A percentile compares a stretch with the other conserved stretches of the same genome.
Conservation (phyloP, 192 early-diverging fungal species). For the Obelidium mucronatum region DNA sequence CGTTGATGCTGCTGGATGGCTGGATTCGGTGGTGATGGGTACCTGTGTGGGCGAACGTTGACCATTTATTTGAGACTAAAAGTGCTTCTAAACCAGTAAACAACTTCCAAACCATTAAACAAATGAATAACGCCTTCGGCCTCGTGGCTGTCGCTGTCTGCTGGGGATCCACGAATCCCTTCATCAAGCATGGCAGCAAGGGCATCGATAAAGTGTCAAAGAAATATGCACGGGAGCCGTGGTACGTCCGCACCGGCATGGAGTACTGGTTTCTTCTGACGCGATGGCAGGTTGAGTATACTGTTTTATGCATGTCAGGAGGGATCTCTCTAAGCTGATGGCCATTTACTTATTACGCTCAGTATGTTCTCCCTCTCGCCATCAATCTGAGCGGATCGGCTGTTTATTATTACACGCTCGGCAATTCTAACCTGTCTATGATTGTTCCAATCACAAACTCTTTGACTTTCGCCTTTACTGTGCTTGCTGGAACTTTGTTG, state of each 20-base stretch:
- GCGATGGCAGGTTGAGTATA: conserved; percentile 85
- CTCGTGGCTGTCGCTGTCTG: conserved; percentile 78
- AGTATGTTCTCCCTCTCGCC: conserved; percentile 85
- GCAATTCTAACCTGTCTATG: conserved; percentile 84
- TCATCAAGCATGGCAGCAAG: conserved; percentile 84
- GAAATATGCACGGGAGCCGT: conserved; percentile 17
- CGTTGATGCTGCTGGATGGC: too few species aligned
- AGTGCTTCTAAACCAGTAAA: too few species aligned
- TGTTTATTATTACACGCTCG: conserved; percentile 93
- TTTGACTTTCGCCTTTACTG: conserved; percentile 86
- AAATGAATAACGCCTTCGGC: conserved; percentile 35
- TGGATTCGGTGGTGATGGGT: too few species aligned
- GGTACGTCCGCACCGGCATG: conserved; percentile 64
- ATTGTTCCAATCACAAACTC: conserved; percentile 94
- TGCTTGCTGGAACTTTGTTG: conserved; percentile 76
- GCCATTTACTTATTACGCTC: too few species aligned
- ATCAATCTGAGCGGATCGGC: conserved; percentile 92
- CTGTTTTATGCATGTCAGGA: too few species aligned
- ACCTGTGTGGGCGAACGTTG: too few species aligned
- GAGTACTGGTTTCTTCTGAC: conserved; percentile 82
- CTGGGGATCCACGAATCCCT: conserved; percentile 97
- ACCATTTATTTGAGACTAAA: too few species aligned
- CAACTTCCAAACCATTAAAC: too few species aligned
- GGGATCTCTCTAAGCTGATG: too few species aligned
- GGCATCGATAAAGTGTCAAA: conserved; percentile 79